Evolutionary conservation across 2,329 filamentous ascomycete genomes (phyloP).

Genomic region (Hirsutella rhossiliensis): DNA sequence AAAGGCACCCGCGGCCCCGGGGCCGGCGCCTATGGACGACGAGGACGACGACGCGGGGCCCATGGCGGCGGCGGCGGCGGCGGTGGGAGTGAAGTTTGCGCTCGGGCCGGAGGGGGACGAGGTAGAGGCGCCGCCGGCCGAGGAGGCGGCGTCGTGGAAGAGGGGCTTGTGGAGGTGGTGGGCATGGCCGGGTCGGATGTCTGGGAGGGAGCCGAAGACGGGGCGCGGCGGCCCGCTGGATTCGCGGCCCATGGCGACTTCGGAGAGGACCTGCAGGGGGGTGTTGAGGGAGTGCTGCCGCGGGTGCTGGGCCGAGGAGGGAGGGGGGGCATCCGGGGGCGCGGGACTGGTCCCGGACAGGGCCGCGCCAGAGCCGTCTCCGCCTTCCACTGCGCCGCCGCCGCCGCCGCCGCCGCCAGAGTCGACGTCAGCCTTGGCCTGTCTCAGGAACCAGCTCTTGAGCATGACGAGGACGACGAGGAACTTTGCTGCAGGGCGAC

Average conservation of each 20-base stretch:
- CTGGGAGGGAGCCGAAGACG: neutral
- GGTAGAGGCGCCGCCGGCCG: slow-evolving; percentile 12
- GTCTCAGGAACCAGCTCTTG: slow-evolving; percentile 49
- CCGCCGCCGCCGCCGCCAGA: slow-evolving; percentile 4
- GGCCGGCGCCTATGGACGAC: slow-evolving; percentile 1
- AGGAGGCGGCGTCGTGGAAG: slow-evolving; percentile 13
- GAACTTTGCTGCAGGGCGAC: slow-evolving; percentile 57
- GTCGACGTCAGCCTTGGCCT: slow-evolving; percentile 10
- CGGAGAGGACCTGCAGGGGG: slow-evolving; percentile 43
- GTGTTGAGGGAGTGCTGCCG: slow-evolving; percentile 29
- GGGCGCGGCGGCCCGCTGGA: slow-evolving; percentile 6
- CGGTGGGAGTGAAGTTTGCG: neutral
- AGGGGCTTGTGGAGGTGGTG: slow-evolving; percentile 22
- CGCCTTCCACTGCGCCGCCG: slow-evolving; percentile 1
- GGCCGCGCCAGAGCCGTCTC: neutral
- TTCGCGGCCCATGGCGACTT: slow-evolving; percentile 38
- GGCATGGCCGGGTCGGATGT: slow-evolving; percentile 7
- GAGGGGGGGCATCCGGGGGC: neutral
- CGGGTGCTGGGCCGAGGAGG: slow-evolving; percentile 4
- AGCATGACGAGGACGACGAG: slow-evolving; percentile 59
- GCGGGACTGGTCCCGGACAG: slow-evolving; percentile 5
- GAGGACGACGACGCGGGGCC: neutral
- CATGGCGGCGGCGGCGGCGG: neutral
- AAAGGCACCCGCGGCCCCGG: slow-evolving; percentile 2
- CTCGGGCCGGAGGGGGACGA: neutral